phyloP scores from a whole-genome alignment of 768 basidiomycete genomes.

The Albatrellus ellisii region DNA sequence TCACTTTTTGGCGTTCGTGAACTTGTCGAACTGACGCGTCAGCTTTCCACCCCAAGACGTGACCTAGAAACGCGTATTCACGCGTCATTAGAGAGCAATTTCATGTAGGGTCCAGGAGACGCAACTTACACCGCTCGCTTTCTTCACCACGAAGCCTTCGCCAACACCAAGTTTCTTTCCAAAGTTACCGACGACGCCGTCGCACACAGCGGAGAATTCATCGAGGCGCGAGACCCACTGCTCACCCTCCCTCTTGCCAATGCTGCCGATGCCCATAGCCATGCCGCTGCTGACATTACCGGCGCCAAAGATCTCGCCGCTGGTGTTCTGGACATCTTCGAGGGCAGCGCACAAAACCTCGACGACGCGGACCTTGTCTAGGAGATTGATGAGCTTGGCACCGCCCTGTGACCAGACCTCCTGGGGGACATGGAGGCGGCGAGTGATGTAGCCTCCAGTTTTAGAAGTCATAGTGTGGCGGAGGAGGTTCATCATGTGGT shows the following conservation, averaged over 20 bases:
- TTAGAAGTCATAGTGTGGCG: conserved; percentile 65
- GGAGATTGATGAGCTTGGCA: conserved; percentile 67
- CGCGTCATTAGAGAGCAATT: too few species aligned
- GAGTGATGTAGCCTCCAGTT: conserved; percentile 82
- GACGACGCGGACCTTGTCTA: conserved; percentile 80
- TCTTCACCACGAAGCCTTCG: conserved; percentile 77
- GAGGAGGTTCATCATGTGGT: conserved; percentile 80
- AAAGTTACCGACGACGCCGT: conserved; percentile 67
- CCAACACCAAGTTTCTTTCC: conserved; percentile 84
- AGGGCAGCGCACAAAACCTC: conserved; percentile 67
- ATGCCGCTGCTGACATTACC: conserved; percentile 68
- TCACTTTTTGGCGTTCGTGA: conserved; percentile 85
- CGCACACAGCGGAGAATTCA: conserved; percentile 68
- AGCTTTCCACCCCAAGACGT: conserved; percentile 63
- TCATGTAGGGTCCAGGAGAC: too few species aligned
- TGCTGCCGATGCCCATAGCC: conserved; percentile 61
- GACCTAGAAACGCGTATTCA: conserved; percentile 22
- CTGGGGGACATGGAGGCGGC: conserved; percentile 73
- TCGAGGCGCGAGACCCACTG: conserved; percentile 68
- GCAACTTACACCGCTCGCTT: conserved; percentile 43
- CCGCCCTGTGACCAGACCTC: conserved; percentile 90
- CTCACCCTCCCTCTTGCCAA: conserved; percentile 68
- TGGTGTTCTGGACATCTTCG: conserved; percentile 62
- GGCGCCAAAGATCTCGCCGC: conserved; percentile 64
- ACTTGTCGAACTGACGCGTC: conserved; percentile 65